Percentiles rank a stretch among this genome's conserved stretches.
phyloP scores from a whole-genome alignment of 23 red algal genomes.

The Pyropia haitanensis region DNA sequence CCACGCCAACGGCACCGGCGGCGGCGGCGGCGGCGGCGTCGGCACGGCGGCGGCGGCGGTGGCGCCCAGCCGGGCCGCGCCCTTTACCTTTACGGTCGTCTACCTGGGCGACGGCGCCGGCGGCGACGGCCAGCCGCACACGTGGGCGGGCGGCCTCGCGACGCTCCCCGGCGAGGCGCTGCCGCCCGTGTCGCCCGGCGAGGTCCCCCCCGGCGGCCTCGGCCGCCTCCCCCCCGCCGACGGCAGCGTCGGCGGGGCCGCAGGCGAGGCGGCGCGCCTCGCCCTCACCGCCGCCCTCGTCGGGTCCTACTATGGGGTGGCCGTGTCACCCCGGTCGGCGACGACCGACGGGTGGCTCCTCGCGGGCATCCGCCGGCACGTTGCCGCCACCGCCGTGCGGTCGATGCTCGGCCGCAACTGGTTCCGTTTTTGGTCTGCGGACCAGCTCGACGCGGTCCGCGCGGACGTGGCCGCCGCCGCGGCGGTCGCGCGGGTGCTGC shows the following conservation, averaged over 20 bases:
- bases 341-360: conserved; percentile 66
- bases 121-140: conserved; percentile 3
- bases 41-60: too few relatives aligned
- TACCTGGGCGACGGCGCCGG: conserved; percentile 8
- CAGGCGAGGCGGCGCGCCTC: conserved; percentile 5
- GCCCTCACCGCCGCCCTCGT: conserved; percentile 48
- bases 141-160: neutral
- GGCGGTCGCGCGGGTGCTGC: conserved; percentile 22
- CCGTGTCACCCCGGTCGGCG: conserved; percentile 45
- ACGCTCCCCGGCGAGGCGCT: too few relatives aligned
- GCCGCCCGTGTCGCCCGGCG: too few relatives aligned
- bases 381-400: conserved; percentile 42
- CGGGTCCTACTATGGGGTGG: conserved; percentile 17
- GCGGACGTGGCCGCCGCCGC: conserved; percentile 1
- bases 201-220: too few relatives aligned
- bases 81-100: conserved; percentile 11
- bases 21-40: too few relatives aligned
- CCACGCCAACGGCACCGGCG: too few relatives aligned
- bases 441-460: conserved; percentile 36
- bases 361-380: conserved; percentile 47
- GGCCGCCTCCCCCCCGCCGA: too few relatives aligned
- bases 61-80: neutral
- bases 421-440: conserved; percentile 53
- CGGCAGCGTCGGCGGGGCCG: too few relatives aligned
- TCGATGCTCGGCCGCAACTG: conserved; percentile 75